A percentile compares a stretch with the other conserved stretches of the same genome.
These are phyloP conservation scores for Actinomortierella ambigua DNA, from an alignment of 371 early-diverging fungal genomes.

Conservation along the genomic window DNA sequence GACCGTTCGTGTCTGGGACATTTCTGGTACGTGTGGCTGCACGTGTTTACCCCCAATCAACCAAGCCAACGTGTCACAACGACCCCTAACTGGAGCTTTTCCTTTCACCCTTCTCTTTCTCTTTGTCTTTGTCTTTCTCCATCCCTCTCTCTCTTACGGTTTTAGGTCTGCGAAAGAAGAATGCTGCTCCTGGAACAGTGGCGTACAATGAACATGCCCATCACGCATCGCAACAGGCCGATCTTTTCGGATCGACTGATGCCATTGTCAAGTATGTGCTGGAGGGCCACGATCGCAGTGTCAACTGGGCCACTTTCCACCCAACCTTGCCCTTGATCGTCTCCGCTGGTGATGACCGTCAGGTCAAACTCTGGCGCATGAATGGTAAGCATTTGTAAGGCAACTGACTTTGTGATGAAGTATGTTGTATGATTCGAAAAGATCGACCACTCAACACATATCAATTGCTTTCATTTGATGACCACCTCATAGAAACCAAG, in stretches of 20 bases:
- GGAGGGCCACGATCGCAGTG: slow-evolving; percentile 99
- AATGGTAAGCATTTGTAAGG: slow-evolving; percentile 63
- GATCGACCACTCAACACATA: not conserved
- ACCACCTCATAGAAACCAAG: slow-evolving; percentile 79
- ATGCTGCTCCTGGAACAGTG: slow-evolving; percentile 63
- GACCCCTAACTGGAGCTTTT: not conserved
- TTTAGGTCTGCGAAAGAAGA: slow-evolving; percentile 83
- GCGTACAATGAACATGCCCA: slow-evolving; percentile 63
- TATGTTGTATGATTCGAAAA: not conserved
- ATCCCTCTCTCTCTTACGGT: slow-evolving; percentile 5
- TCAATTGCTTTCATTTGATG: not conserved
- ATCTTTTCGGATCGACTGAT: slow-evolving; percentile 94
- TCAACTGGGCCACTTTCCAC: slow-evolving; percentile 98
- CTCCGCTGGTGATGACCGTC: slow-evolving; percentile 98
- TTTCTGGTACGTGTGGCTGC: slow-evolving; percentile 77
- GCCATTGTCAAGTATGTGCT: slow-evolving; percentile 97
- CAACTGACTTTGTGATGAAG: not conserved
- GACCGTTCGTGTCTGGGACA: slow-evolving; percentile 99
- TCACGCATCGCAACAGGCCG: slow-evolving; percentile 68
- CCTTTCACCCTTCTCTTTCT: not conserved
- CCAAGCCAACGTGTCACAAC: no score
- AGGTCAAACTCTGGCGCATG: slow-evolving; percentile 98
- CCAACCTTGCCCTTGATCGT: slow-evolving; percentile 93
- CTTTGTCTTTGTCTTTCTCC: not conserved
- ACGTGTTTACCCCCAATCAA: not conserved